These are phyloP conservation scores for Lachnum nothofagi DNA, from an alignment of 2,329 filamentous ascomycete genomes.

Conservation along the genomic window DNA sequence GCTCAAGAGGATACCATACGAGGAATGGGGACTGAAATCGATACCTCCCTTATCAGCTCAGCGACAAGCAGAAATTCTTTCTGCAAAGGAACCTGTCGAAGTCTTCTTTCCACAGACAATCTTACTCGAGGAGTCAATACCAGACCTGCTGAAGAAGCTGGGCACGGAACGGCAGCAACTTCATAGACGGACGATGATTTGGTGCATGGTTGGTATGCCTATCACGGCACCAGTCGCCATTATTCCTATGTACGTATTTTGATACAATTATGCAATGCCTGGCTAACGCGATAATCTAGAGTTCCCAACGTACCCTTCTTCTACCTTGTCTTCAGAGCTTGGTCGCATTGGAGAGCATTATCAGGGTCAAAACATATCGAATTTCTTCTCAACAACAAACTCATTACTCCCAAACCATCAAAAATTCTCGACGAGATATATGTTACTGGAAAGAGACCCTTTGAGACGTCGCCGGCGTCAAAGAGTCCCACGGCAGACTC, in stretches of 20 bases:
- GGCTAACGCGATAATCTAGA: constrained; percentile 40
- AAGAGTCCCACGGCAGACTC: constrained; percentile 13
- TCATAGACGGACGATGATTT: constrained; percentile 71
- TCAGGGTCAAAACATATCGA: constrained; percentile 79
- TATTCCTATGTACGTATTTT: constrained; percentile 67
- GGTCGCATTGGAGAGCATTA: constrained; percentile 85
- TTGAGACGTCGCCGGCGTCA: constrained; percentile 3
- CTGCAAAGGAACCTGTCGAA: constrained; percentile 61
- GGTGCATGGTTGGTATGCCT: constrained; percentile 78
- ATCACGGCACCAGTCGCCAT: constrained; percentile 76
- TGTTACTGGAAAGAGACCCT: constrained; percentile 24
- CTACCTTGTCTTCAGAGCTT: constrained; percentile 85
- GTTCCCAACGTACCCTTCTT: constrained; percentile 95
- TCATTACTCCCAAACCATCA: constrained; percentile 63
- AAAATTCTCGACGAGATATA: constrained; percentile 72
- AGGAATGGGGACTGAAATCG: constrained; percentile 97
- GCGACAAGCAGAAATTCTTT: constrained; percentile 57
- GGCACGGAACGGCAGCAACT: constrained; percentile 75
- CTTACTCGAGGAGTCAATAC: constrained; percentile 59
- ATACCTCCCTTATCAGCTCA: constrained; percentile 74
- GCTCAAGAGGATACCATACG: constrained; percentile 82
- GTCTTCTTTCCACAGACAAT: constrained; percentile 71
- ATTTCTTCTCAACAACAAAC: constrained; percentile 69
- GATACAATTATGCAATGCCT: neutral
- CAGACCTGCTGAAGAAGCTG: constrained; percentile 60